Base-by-base conservation (phyloP, 768 basidiomycete species). In the Tricholoma sp. region DNA sequence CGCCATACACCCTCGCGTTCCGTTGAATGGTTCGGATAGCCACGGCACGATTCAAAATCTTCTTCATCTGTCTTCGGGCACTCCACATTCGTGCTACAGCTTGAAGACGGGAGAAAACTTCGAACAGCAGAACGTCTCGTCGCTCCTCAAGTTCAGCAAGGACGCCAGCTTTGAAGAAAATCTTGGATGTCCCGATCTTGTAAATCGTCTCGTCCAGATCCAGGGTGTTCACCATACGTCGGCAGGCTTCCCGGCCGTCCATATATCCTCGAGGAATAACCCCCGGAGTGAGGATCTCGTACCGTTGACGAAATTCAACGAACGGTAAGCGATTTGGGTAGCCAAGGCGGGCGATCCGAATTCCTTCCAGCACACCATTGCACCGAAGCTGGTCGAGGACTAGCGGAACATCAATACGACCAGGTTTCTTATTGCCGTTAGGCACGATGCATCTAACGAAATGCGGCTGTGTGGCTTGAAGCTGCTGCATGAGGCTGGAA, bases 361-460 rank as follows among this genome's bases (percentile, higher is more conserved):
- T 98, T 34, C 97, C 97, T 72, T 99, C 97, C 27, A 99, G 79
- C 0, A 99, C 97, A 85, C 97, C 97, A 71, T 99, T 99, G 70
- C 97, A 99, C 4, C 96, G 84, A 19, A 99, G 76, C 65, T 99
- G 97, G 66, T 98, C 96, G 16, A 99, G 82, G 3, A 98, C 93
- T 43, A 98, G 84, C 0, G 96, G 96, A 1, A 94, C 90, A 64
- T 97, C 95, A 60, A 99, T 81, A 45, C 89, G 83, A 5, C 89
- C 90, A 0, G 97, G 93, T 66, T 90, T 91, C 79, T 98, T 98
- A 72, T 85, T 76, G 18, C 80, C 75, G 64, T 99, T 99, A 2
- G 97, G 97, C 2, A 99, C 96, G 64, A 99, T 99, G 67, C 97
- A 99, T 22, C 97, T 83, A 11, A 99, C 91, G 71, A 99, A 99